Conservation (phyloP, 2,329 filamentous ascomycete genomes). For the Fusarium sp. region DNA sequence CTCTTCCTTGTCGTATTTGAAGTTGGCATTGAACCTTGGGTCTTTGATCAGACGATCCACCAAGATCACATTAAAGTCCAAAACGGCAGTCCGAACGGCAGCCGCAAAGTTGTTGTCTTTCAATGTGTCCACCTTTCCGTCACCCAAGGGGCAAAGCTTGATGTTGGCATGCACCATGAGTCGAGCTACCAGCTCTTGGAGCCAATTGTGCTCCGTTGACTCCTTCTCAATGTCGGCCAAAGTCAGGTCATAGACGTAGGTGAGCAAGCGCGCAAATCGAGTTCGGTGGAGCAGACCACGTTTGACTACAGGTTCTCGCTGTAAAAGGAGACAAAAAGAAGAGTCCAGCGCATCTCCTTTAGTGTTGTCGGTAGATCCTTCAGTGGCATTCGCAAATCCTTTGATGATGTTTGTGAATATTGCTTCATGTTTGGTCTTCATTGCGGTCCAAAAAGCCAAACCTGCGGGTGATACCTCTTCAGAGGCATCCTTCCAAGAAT, state of each 20-base stretch:
- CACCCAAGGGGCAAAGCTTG: conserved; percentile 17
- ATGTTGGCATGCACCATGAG: conserved; percentile 28
- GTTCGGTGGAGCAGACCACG: conserved; percentile 10
- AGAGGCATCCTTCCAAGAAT: conserved; percentile 27
- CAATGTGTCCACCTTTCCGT: conserved; percentile 13
- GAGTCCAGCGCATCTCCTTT: conserved; percentile 25
- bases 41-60: conserved; percentile 44
- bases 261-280: conserved; percentile 35
- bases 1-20: conserved; percentile 15
- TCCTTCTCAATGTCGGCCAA: conserved; percentile 9
- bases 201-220: conserved; percentile 8
- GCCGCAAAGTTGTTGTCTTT: conserved; percentile 31
- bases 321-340: conserved; percentile 28
- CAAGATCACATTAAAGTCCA: conserved; percentile 37
- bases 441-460: conserved; percentile 42
- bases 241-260: conserved; percentile 38
- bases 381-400: not conserved
- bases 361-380: not conserved
- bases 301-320: conserved; percentile 12
- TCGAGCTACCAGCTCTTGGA: conserved; percentile 20
- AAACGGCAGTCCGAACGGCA: conserved; percentile 39
- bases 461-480: conserved; percentile 32
- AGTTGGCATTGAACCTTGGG: conserved; percentile 45
- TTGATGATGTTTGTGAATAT: conserved; percentile 38
- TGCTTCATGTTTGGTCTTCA: conserved; percentile 35